These are phyloP conservation scores for Talaromyces sp. DNA, from an alignment of 2,329 filamentous ascomycete genomes.

Conservation along the genomic window DNA sequence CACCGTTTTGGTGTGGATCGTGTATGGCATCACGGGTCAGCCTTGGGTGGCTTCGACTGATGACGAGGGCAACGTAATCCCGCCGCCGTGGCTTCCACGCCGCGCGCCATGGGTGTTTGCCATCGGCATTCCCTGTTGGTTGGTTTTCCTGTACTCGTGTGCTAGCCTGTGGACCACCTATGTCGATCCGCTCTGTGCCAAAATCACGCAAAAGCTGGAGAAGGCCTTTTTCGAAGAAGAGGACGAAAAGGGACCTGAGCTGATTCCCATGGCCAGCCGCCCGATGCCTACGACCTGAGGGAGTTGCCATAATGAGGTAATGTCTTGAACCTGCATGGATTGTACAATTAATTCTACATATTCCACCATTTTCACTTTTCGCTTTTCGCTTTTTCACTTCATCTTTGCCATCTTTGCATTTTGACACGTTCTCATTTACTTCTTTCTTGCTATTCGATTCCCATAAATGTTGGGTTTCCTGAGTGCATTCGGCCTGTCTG, in stretches of 20 bases:
- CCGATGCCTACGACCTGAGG: slow-evolving; percentile 6
- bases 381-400: too few relatives aligned
- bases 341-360: background rate
- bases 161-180: slow-evolving; percentile 50
- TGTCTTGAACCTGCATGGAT: background rate
- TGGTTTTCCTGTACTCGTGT: slow-evolving; percentile 42
- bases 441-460: background rate
- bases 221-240: slow-evolving; percentile 43
- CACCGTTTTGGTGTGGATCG: slow-evolving; percentile 47
- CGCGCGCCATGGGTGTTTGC: slow-evolving; percentile 36
- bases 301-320: background rate
- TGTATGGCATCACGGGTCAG: slow-evolving; percentile 47
- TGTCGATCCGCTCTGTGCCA: slow-evolving; percentile 48
- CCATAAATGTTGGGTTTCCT: background rate
- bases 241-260: slow-evolving; percentile 26
- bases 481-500: background rate
- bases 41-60: slow-evolving; percentile 41
- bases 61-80: slow-evolving; percentile 33
- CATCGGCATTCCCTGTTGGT: slow-evolving; percentile 44
- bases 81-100: slow-evolving; percentile 39
- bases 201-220: slow-evolving; percentile 45
- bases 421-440: background rate
- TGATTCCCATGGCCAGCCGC: slow-evolving; percentile 22
- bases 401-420: too few relatives aligned
- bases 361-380: background rate